A percentile compares a stretch with the other conserved stretches of the same genome.
Conservation (phyloP, 495 filamentous ascomycete species). For the Neurospora sp. region DNA sequence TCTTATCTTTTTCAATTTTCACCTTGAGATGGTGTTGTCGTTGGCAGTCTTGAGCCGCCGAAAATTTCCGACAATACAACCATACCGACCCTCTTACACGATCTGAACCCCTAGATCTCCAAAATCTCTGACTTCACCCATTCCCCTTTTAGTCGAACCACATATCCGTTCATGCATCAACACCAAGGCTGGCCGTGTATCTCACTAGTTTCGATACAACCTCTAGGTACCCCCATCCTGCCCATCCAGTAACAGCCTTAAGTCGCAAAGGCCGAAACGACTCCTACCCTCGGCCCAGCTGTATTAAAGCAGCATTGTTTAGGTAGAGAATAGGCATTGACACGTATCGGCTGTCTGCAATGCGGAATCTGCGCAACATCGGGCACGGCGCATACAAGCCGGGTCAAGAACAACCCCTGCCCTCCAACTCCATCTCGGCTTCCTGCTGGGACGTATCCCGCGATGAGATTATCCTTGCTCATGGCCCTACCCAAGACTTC, state of each 20-base stretch:
- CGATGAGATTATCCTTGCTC: slow-evolving; percentile 62
- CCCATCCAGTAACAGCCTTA: neutral
- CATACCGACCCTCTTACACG: neutral
- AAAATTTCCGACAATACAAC: neutral
- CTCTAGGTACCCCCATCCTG: neutral
- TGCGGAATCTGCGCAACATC: slow-evolving; percentile 74
- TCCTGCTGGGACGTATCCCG: slow-evolving; percentile 66
- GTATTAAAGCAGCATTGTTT: neutral
- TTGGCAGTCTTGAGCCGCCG: neutral
- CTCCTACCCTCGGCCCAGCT: neutral
- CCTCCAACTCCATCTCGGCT: slow-evolving; percentile 55
- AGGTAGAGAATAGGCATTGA: neutral
- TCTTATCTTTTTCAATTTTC: neutral
- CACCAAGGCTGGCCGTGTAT: neutral
- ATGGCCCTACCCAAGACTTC: slow-evolving; percentile 57
- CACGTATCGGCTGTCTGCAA: slow-evolving; percentile 26
- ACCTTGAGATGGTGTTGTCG: neutral
- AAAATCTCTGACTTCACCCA: neutral
- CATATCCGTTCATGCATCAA: neutral
- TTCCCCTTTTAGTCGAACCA: neutral
- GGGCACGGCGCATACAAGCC: slow-evolving; percentile 48
- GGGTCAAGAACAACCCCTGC: slow-evolving; percentile 22
- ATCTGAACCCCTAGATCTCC: neutral
- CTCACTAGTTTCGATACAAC: neutral
- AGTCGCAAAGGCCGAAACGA: neutral